Percentiles rank a stretch among this genome's conserved stretches.
phyloP scores from a whole-genome alignment of 1,284 basidiomycete species.

The Omphalotus olearius region DNA sequence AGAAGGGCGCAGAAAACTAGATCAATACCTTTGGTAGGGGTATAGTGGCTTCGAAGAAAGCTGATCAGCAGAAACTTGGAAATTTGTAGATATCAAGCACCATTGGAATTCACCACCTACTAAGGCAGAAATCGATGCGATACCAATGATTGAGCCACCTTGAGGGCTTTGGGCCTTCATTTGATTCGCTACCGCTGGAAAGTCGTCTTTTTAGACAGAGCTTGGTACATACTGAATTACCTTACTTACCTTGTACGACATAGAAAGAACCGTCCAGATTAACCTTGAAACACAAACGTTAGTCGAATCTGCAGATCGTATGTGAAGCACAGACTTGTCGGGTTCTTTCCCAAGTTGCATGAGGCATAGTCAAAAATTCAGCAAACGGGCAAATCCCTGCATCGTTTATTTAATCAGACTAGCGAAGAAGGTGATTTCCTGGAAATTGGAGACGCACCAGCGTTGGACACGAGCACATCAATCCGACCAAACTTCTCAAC shows the following conservation, averaged over 20 bases:
- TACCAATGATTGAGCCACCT: conserved; percentile 73
- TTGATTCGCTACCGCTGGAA: conserved; percentile 68
- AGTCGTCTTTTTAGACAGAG: neutral
- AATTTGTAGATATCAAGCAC: conserved; percentile 25
- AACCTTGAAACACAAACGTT: conserved; percentile 22
- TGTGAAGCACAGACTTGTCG: conserved; percentile 38
- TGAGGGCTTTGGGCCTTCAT: conserved; percentile 70
- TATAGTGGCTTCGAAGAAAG: conserved; percentile 55
- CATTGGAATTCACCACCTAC: conserved; percentile 75
- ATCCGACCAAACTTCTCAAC: conserved; percentile 61
- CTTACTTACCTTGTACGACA: conserved; percentile 55
- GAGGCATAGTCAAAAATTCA: conserved; percentile 74
- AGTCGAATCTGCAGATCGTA: neutral
- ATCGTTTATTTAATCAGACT: neutral
- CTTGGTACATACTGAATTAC: neutral
- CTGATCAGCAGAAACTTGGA: neutral
- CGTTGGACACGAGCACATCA: conserved; percentile 66
- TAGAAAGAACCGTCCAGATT: conserved; percentile 81
- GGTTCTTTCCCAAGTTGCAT: conserved; percentile 64
- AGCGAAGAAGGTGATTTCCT: no score
- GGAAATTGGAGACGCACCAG: conserved; percentile 27
- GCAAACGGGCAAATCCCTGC: conserved; percentile 75
- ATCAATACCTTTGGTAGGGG: conserved; percentile 59
- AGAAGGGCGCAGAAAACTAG: neutral
- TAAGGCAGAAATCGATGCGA: conserved; percentile 75